Conservation (phyloP, 192 early-diverging fungal genomes). For the Backusella macrospora region DNA sequence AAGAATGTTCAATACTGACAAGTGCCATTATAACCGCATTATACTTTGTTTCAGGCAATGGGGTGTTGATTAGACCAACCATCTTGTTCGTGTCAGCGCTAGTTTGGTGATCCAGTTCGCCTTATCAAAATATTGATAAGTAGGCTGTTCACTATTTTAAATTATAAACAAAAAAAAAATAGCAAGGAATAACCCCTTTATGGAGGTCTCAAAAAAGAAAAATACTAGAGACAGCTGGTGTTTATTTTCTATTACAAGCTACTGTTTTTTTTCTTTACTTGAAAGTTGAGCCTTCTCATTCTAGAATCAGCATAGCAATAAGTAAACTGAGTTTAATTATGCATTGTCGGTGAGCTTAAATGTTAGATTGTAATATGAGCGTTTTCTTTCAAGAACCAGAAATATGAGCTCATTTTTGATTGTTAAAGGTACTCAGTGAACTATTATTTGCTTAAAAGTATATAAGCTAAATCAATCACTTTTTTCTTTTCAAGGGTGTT, state of each 20-base stretch:
- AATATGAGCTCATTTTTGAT: too few species aligned
- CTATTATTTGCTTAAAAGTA: too few species aligned
- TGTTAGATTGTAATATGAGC: too few species aligned
- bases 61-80: conserved; percentile 75
- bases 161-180: background rate
- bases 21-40: conserved; percentile 74
- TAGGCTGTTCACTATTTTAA: background rate
- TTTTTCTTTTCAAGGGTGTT: too few species aligned
- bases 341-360: too few species aligned
- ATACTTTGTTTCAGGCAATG: conserved; percentile 65
- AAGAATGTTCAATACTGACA: conserved; percentile 50
- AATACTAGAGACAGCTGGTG: background rate
- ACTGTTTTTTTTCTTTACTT: background rate
- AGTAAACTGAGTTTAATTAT: too few species aligned
- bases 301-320: too few species aligned
- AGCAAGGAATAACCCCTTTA: background rate
- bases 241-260: background rate
- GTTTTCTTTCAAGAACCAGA: too few species aligned
- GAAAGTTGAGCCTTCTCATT: too few species aligned
- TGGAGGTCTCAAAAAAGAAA: background rate
- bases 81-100: conserved; percentile 41
- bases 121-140: background rate
- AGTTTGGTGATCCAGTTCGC: background rate
- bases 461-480: too few species aligned
- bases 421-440: too few species aligned